These are phyloP conservation scores for Periconia sp. DNA, from an alignment of 2,329 filamentous ascomycete species.

Conservation along the genomic window DNA sequence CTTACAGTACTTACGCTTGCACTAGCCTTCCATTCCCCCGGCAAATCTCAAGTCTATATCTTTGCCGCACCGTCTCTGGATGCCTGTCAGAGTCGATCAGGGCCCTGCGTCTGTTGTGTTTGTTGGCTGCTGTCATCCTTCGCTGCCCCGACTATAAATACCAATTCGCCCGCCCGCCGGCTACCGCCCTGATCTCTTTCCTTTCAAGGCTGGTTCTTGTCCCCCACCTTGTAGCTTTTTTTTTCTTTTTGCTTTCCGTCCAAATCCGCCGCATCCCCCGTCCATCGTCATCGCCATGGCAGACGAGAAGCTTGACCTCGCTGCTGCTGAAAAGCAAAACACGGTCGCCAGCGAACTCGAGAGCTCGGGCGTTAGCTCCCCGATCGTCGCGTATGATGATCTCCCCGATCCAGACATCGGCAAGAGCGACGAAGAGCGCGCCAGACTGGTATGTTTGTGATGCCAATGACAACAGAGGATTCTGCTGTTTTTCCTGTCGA, in stretches of 20 bases:
- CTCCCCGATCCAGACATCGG: slow-evolving; percentile 39
- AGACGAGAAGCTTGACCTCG: slow-evolving; percentile 25
- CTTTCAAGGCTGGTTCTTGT: not conserved
- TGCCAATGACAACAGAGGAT: too few relatives aligned
- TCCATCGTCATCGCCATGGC: slow-evolving; percentile 30
- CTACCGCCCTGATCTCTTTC: slow-evolving; percentile 1
- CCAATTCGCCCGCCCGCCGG: slow-evolving; percentile 23
- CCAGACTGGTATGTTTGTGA: slow-evolving; percentile 28
- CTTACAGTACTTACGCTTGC: too few relatives aligned
- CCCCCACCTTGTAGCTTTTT: slow-evolving; percentile 4
- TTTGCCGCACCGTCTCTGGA: not conserved
- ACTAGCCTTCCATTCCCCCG: slow-evolving; percentile 7
- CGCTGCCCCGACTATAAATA: slow-evolving; percentile 11
- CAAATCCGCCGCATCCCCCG: slow-evolving; percentile 7
- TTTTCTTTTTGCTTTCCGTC: slow-evolving; percentile 16
- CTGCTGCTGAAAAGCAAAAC: slow-evolving; percentile 26
- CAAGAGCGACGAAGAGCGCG: slow-evolving; percentile 38
- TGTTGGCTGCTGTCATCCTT: slow-evolving; percentile 4
- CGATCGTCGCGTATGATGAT: slow-evolving; percentile 30
- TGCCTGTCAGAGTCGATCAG: too few relatives aligned
- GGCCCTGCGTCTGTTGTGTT: too few relatives aligned
- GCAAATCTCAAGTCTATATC: slow-evolving; percentile 8
- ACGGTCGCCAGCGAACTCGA: slow-evolving; percentile 27
- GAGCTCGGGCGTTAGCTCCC: slow-evolving; percentile 25
- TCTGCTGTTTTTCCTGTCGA: not conserved